Conservation (phyloP, 352 stramenopile genomes). For the Aphanomyces cochlioides region DNA sequence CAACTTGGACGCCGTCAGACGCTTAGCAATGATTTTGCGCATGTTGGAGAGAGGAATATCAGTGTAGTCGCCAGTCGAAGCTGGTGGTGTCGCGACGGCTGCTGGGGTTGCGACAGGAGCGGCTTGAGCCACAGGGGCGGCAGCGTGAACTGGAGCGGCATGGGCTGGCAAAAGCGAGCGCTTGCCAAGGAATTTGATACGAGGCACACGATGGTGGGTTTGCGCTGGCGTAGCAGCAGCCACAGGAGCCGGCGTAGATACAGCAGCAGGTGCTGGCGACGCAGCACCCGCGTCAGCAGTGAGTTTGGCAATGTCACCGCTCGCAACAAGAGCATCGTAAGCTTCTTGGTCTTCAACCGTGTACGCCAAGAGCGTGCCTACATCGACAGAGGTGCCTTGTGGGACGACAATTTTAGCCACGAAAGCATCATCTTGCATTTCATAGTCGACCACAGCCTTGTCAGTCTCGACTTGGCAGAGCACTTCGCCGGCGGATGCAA, state of each 20-base stretch:
- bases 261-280: constrained; percentile 17
- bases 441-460: constrained; percentile 98
- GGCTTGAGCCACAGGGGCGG: constrained; percentile 7
- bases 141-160: constrained; percentile 11
- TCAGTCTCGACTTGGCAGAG: constrained; percentile 98
- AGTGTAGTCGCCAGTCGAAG: constrained; percentile 47
- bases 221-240: constrained; percentile 18
- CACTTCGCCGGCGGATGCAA: constrained; percentile 88
- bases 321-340: constrained; percentile 57
- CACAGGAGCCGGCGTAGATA: constrained; percentile 16
- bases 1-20: constrained; percentile 95
- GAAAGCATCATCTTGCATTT: constrained; percentile 96
- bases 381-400: constrained; percentile 78
- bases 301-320: constrained; percentile 43
- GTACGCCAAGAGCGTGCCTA: constrained; percentile 91
- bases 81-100: constrained; percentile 6
- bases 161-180: constrained; percentile 55
- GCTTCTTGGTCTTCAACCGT: constrained; percentile 90
- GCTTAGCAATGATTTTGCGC: constrained; percentile 98
- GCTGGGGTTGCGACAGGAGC: not conserved
- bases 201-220: constrained; percentile 42
- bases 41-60: constrained; percentile 93
- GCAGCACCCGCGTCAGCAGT: constrained; percentile 7
- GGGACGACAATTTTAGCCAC: constrained; percentile 92
- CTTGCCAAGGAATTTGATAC: constrained; percentile 86